Evolutionary conservation across 23 red algal species (phyloP), one percentile per base, ranked within the genome.

Genomic region (Gracilaria caudata): DNA sequence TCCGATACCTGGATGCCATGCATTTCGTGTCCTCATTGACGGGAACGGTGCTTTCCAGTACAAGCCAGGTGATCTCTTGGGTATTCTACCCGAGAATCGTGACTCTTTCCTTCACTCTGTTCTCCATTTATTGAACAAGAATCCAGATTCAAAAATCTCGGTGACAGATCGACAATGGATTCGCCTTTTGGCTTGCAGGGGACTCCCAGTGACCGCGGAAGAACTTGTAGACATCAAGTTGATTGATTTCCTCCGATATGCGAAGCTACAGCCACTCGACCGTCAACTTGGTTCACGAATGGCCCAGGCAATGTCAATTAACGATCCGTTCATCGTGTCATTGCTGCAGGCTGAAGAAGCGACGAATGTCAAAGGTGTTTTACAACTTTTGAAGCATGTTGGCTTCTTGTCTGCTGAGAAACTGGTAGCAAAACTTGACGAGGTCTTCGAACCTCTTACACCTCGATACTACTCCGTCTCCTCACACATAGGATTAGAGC

Each of bases 221-320:
- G 35, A 77, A 1, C 4, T 24, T 16, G 28, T 55, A 7, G 30
- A 81, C 32, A 7, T 29, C 24, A 30, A 7, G 24, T 16, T 29
- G 5, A 56, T 81, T 13, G 49, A 81, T 8, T 61, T 81, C 29
- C 49, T 81, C 7, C 47, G 55, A 81, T 57, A 60, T 23, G 46
- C 78, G 21, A 63, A 57, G 47, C 78, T 81, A 24, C 78, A 81
- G 30, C 78, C 78, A 35, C 55, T 81, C 37, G 78, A 81, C 25
- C 28, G n/a, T 55, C 23, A 55, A 9, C 55, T 56, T 44, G 72
- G 72, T 47, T 77, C 39, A 12, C 72, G 72, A 46, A 17, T 77
- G n/a, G 36, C 36, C 2, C 4, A 35, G 7, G 72, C 72, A 7
- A 47, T 43, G 36, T 77, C 45, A 1, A 21, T 43, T 16, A 77